phyloP scores from a whole-genome alignment of 148 eudicot species.

The Pharnaceum exiguum region DNA sequence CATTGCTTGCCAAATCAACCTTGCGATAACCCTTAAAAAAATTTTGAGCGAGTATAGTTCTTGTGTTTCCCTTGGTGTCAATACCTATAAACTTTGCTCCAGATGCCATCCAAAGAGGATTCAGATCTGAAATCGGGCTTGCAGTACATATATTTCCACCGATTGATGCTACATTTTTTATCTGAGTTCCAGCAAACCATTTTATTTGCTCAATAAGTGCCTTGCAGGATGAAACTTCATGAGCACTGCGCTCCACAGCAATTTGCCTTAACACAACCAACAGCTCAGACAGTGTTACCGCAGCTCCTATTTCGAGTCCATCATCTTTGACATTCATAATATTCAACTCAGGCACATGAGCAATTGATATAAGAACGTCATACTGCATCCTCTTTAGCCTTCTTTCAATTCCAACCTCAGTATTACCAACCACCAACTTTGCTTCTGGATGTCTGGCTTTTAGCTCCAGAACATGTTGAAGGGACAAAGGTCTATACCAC shows the following conservation, averaged over 20 bases:
- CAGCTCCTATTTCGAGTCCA: constrained; percentile 93
- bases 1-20: constrained; percentile 67
- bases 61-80: constrained; percentile 60
- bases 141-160: constrained; percentile 98
- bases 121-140: constrained; percentile 96
- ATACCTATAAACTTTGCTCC: constrained; percentile 75
- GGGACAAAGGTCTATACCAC: constrained; percentile 76
- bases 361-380: constrained; percentile 65
- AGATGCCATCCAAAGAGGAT: constrained; percentile 97
- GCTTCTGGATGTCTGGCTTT: constrained; percentile 74
- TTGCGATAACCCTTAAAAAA: constrained; percentile 92
- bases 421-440: constrained; percentile 78
- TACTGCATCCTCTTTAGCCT: constrained; percentile 79
- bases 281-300: constrained; percentile 76
- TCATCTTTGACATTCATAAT: constrained; percentile 53
- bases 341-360: constrained; percentile 79
- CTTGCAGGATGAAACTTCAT: constrained; percentile 73
- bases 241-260: constrained; percentile 41
- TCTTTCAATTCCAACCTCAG: constrained; percentile 92
- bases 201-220: constrained; percentile 81
- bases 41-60: constrained; percentile 65
- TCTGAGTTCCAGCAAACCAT: constrained; percentile 99
- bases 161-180: constrained; percentile 93
- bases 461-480: constrained; percentile 78
- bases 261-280: constrained; percentile 37